Evolutionary conservation across 495 filamentous ascomycete genomes (phyloP).

Genomic region (Bacidia gigantensis): DNA sequence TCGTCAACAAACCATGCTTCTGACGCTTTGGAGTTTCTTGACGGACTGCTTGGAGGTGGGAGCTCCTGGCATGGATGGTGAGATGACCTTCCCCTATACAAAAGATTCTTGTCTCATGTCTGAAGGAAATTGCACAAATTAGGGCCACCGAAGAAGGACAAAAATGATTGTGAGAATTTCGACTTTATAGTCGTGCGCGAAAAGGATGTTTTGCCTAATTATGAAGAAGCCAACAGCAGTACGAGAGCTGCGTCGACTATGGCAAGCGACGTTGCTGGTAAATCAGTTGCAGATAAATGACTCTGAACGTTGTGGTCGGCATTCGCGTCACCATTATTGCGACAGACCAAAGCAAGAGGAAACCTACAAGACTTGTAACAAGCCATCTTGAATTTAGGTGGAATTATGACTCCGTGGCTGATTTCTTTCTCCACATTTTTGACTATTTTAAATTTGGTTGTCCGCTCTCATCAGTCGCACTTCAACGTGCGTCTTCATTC

Average conservation of each 20-base stretch:
- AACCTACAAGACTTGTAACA: too few relatives aligned
- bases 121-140: background rate
- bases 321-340: too few relatives aligned
- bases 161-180: background rate
- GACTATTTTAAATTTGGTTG: too few relatives aligned
- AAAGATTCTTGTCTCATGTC: background rate
- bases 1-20: background rate
- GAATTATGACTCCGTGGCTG: too few relatives aligned
- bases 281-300: too few relatives aligned
- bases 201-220: background rate
- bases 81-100: background rate
- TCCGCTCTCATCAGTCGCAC: too few relatives aligned
- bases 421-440: too few relatives aligned
- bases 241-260: background rate
- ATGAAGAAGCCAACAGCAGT: background rate
- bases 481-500: too few relatives aligned
- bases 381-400: too few relatives aligned
- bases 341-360: too few relatives aligned
- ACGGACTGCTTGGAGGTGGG: background rate
- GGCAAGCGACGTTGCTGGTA: too few relatives aligned
- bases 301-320: too few relatives aligned
- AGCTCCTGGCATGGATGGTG: background rate
- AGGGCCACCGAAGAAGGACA: background rate
- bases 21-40: background rate
- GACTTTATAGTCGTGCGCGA: background rate